Percentiles rank a stretch among this genome's conserved stretches.
phyloP scores from a whole-genome alignment of 306 rosid species.

The Ammopiptanthus mongolicus region DNA sequence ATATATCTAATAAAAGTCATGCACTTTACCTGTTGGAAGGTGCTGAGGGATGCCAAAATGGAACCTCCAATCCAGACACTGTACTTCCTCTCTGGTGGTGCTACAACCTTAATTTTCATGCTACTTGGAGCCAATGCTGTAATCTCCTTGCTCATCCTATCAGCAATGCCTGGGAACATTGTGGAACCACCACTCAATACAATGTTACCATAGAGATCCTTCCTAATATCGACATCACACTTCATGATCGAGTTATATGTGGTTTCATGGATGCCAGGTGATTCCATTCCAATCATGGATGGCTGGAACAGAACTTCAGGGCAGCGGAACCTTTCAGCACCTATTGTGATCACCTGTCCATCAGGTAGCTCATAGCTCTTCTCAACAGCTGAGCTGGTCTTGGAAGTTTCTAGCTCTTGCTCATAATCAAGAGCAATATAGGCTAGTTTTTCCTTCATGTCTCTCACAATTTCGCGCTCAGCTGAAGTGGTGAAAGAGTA shows the following conservation, averaged over 20 bases:
- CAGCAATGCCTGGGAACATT: constrained; percentile 57
- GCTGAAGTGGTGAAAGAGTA: constrained; percentile 79
- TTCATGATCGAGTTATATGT: constrained; percentile 52
- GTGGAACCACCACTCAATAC: constrained; percentile 59
- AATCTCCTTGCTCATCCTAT: constrained; percentile 56
- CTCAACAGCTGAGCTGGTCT: constrained; percentile 78
- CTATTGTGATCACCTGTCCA: constrained; percentile 50
- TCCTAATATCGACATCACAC: constrained; percentile 50
- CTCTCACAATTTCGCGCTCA: constrained; percentile 85
- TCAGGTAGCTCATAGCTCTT: constrained; percentile 65
- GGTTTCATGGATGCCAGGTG: constrained; percentile 49
- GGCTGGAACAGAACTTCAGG: constrained; percentile 55
- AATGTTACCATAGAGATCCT: constrained; percentile 54
- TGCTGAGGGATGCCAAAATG: constrained; percentile 55
- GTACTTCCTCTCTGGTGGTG: constrained; percentile 54
- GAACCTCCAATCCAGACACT: constrained; percentile 63
- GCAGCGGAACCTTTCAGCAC: constrained; percentile 53
- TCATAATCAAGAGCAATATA: constrained; percentile 78
- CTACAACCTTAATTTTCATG: constrained; percentile 53
- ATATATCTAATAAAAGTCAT: not conserved
- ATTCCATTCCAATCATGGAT: constrained; percentile 51
- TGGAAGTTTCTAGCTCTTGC: constrained; percentile 68
- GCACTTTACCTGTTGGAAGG: constrained; percentile 48
- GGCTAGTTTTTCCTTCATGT: constrained; percentile 55
- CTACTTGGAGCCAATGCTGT: constrained; percentile 53